Evolutionary conservation across 106 monocot genomes (phyloP).

Genomic region (Xerophyta viscosa): DNA sequence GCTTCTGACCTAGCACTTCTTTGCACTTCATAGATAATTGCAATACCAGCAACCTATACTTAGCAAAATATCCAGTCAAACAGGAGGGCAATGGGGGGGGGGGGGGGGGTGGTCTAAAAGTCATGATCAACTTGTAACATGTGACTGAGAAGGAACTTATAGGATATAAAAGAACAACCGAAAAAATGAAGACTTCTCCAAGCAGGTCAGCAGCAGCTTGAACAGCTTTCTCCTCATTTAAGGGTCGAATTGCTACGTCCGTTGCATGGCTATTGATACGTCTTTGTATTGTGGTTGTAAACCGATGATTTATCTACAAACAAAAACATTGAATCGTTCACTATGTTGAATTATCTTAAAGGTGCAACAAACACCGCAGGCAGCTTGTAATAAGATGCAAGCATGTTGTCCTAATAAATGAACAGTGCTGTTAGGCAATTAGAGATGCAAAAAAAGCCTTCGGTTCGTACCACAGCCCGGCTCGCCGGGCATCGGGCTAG

Average conservation of each 20-base stretch:
- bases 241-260: constrained; percentile 1
- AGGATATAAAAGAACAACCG: not conserved
- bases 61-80: not conserved
- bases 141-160: not conserved
- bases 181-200: constrained; percentile 8
- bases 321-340: too few species aligned
- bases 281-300: constrained; percentile 5
- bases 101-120: too few species aligned
- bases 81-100: not conserved
- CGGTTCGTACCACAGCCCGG: too few species aligned
- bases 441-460: too few species aligned
- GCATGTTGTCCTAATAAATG: too few species aligned
- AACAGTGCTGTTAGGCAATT: too few species aligned
- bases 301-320: constrained; percentile 4
- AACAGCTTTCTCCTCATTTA: constrained; percentile 16
- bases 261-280: constrained; percentile 1
- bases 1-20: constrained; percentile 16
- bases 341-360: too few species aligned
- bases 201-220: constrained; percentile 13
- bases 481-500: too few species aligned
- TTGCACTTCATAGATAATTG: constrained; percentile 18
- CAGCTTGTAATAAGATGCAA: too few species aligned
- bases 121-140: not conserved
- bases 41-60: constrained; percentile 14
- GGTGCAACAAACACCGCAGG: too few species aligned